Base-by-base conservation (phyloP, 257 asterid species). In the Eucommia ulmoides region DNA sequence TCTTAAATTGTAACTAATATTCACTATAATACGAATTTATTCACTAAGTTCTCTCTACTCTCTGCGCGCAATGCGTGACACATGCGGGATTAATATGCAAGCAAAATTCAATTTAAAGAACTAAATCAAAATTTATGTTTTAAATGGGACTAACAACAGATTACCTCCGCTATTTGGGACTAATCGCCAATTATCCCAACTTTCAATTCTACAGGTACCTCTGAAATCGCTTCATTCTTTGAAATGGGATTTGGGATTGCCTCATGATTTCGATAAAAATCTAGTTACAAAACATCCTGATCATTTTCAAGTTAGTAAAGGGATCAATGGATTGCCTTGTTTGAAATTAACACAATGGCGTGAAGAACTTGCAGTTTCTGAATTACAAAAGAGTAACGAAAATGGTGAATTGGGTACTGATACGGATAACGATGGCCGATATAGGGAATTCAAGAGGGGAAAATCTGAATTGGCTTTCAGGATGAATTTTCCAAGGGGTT, bases 211-310 rank as follows among this genome's bases (percentile, higher is more conserved):
- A 23, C 79, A 88, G 97, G 70, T 84, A 58, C 93, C 94, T 21
- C 52, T 85, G 60, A 78, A 68, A 44, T 67, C 85, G 12, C 56
- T 89, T 22, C 88, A 80, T 67, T 82, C 78, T 6, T 55, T 89
- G 57, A 89, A 85, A 71, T 85, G 96, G 96, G 98, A 89, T 73
- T 71, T 89, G 20, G 96, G 98, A 33, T 56, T 85, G 74, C 96
- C 96, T 0, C 84, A 80, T 51, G 88, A 89, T 66, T 85, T 76
- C 8, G 93, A 82, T 59, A 64, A 74, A 66, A 76, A 65, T 25
- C 54, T 88, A 23, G 64, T 76, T 1, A 78, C 41, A 42, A 78
- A 68, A 55, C 67, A 70, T 57, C 83, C 94, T 1, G 79, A 82
- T 53, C 77, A 78, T 54, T 80, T 89, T 59, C 69, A 58, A 50